Percentiles rank a stretch among this genome's conserved stretches.
Evolutionary conservation across 177 flowering plant species (phyloP).

Genomic region (Telopea speciosissima): DNA sequence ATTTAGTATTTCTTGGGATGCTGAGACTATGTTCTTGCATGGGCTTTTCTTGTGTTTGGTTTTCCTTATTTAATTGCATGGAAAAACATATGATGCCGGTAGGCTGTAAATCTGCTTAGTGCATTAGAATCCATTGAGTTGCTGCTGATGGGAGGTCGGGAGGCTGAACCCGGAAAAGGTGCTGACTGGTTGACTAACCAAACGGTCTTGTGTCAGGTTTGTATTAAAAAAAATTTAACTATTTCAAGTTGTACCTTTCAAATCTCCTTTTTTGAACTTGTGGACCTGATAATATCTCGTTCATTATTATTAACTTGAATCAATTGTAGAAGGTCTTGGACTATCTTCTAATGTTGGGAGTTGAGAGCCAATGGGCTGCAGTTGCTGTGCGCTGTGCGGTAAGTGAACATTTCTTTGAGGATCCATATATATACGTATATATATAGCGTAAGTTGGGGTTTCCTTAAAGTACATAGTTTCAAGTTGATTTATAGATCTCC

Average conservation of each 20-base stretch:
- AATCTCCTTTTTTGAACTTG: not conserved
- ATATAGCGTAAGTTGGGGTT: too few species aligned
- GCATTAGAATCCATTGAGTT: slow-evolving; percentile 70
- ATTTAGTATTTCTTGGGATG: not conserved
- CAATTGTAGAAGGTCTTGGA: slow-evolving; percentile 66
- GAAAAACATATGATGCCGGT: slow-evolving; percentile 52
- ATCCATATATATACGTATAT: not conserved
- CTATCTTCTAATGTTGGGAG: slow-evolving; percentile 78
- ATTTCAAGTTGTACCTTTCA: not conserved
- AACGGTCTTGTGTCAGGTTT: slow-evolving; percentile 87
- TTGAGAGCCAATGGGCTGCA: slow-evolving; percentile 98
- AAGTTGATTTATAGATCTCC: too few species aligned
- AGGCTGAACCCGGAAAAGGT: slow-evolving; percentile 59
- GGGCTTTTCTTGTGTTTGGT: slow-evolving; percentile 25
- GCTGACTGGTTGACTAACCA: slow-evolving; percentile 55
- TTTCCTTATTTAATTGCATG: slow-evolving; percentile 3
- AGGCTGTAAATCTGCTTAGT: slow-evolving; percentile 91
- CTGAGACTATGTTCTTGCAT: not conserved
- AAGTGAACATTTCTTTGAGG: slow-evolving; percentile 20
- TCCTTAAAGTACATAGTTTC: too few species aligned
- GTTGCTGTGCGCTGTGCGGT: slow-evolving; percentile 85
- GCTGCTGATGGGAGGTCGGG: slow-evolving; percentile 55
- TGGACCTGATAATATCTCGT: slow-evolving; percentile 1
- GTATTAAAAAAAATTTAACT: slow-evolving; percentile 10
- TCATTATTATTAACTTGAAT: slow-evolving; percentile 5